Conservation (phyloP, 768 basidiomycete genomes). For the Serendipita sp. region DNA sequence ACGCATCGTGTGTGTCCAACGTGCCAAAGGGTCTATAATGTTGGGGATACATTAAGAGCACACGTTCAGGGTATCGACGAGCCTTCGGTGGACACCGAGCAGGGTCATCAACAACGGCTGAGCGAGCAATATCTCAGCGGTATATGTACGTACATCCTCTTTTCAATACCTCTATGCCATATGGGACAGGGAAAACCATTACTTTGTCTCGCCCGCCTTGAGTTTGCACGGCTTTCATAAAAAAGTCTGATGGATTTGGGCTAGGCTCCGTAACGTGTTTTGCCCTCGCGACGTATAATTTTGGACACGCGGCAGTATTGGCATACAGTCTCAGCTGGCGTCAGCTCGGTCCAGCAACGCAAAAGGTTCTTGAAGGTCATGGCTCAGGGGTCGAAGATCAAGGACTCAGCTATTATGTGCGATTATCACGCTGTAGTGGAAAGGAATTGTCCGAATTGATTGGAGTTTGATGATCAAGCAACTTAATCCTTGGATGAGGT, state of each 20-base stretch:
- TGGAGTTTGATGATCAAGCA: too few relatives aligned
- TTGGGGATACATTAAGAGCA: slow-evolving; percentile 48
- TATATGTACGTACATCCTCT: slow-evolving; percentile 36
- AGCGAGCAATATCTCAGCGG: slow-evolving; percentile 61
- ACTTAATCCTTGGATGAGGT: too few relatives aligned
- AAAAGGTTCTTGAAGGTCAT: background rate
- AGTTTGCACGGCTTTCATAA: too few relatives aligned
- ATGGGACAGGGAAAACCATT: background rate
- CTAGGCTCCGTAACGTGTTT: background rate
- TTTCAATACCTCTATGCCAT: background rate
- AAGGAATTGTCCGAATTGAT: background rate
- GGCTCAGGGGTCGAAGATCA: background rate
- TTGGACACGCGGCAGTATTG: background rate
- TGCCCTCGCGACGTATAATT: background rate
- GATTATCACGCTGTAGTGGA: background rate
- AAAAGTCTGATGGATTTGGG: background rate
- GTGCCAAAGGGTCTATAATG: slow-evolving; percentile 51
- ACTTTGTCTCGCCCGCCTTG: too few relatives aligned
- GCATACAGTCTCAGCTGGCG: background rate
- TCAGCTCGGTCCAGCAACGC: background rate
- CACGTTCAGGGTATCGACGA: slow-evolving; percentile 13
- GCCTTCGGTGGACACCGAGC: slow-evolving; percentile 17
- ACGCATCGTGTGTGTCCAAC: slow-evolving; percentile 60
- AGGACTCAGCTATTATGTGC: background rate
- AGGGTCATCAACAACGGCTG: slow-evolving; percentile 24